Base-by-base conservation (phyloP, 73 alveolate species). In the Tetrahymena elliotti region DNA sequence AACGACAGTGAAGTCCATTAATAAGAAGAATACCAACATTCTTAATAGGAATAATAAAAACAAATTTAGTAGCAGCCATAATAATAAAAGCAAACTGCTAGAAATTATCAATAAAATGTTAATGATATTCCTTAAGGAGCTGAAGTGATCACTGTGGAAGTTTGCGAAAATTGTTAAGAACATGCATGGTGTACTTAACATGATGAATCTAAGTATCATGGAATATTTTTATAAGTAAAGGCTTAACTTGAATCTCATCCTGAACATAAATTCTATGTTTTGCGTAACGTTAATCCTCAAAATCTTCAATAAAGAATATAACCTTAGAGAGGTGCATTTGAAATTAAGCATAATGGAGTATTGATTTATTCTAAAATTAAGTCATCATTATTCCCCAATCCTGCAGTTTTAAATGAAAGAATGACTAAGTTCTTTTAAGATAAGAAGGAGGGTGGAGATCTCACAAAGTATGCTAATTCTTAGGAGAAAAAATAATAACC, bases 161-260 rank as follows among this genome's bases (percentile, higher is more conserved):
- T 94, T 41, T 94, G 96, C 83, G 93, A 37, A 68, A 92, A 94
- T 84, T 94, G 96, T 83, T 83, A 54, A 31, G 83, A 88, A 34
- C 96, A 94, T 94, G 96, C 96, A 83, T 94, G 96, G 96, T 94
- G 96, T 35, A 94, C 96, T 88, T 94, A 94, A 34, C 96, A 94
- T 94, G 96, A 94, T 52, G 96, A 94, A 88, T 39, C 84, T 37
- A 94, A 88, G 84, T 94, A 94, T 68, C 88, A 68, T 68, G 88
- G 88, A 2, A 68, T 68, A 68, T 68, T 68, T 68, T 68, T 68
- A 31, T 68, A 68, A 31, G 38, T 68, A 68, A 68, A 68, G n/a
- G 88, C 88, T 16, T 68, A 68, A 36, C 88, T 68, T 68, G 88
- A 68, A 31, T 68, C 88, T 68, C 34, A 68, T 11, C 36, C 34